phyloP scores from a whole-genome alignment of 2,329 filamentous ascomycete genomes.

The Penicillium sp. region DNA sequence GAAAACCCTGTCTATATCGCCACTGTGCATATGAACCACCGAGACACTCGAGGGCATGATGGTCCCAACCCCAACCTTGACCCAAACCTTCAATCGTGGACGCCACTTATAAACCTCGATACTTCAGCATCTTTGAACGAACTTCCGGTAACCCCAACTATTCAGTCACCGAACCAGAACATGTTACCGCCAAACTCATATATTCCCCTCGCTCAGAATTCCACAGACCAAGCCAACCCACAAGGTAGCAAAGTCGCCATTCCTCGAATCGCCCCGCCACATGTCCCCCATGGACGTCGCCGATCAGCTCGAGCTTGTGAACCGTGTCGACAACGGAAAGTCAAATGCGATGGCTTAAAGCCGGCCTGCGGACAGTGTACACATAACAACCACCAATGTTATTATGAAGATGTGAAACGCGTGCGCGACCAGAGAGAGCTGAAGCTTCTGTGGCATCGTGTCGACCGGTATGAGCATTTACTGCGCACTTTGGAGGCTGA shows the following conservation, averaged over 20 bases:
- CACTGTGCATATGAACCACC: no score
- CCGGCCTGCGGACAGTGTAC: constrained; percentile 35
- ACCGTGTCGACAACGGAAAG: constrained; percentile 46
- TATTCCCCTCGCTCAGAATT: not conserved
- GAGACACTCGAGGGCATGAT: not conserved
- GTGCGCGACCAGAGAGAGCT: constrained; percentile 41
- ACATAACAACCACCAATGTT: constrained; percentile 29
- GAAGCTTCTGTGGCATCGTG: constrained; percentile 25
- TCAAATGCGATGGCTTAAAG: constrained; percentile 49
- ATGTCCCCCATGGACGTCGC: constrained; percentile 23
- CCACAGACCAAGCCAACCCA: not conserved
- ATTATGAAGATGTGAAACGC: constrained; percentile 40
- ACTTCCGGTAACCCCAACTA: not conserved
- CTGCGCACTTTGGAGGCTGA: constrained; percentile 31
- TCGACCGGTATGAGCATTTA: constrained; percentile 34
- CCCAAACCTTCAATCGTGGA: not conserved
- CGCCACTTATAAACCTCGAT: not conserved
- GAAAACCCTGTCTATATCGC: no score
- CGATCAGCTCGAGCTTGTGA: constrained; percentile 41
- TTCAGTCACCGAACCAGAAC: not conserved
- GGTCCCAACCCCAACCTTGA: not conserved
- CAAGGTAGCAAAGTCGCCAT: constrained; percentile 33
- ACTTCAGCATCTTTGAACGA: not conserved
- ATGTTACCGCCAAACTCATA: not conserved
- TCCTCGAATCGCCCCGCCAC: constrained; percentile 27